Base-by-base conservation (phyloP, 192 early-diverging fungal species). In the Umbelopsis isabellina region DNA sequence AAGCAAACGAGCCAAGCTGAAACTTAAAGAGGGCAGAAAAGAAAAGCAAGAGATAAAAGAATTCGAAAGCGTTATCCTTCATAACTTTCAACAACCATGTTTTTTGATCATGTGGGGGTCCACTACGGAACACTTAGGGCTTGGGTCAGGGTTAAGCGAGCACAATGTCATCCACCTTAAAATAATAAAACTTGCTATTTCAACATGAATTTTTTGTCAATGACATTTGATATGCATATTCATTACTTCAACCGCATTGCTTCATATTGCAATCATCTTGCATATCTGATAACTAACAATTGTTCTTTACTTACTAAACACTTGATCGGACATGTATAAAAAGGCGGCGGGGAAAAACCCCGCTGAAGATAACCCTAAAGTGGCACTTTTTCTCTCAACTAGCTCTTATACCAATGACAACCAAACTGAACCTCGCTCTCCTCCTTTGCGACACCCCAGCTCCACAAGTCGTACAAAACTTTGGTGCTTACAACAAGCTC, bases 381-480 rank as follows among this genome's bases (percentile, higher is more conserved):
- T 6, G 37, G 7, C 37, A 10, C 37, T 41, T 41, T 41, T 41
- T 41, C 37, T 41, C 37, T 41, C 37, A 41, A 41, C 5, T 10
- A 37, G 35, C 35, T 37, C 7, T 7, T 37, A 41, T 41, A 41
- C 37, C 37, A 41, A 68, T 68, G 67, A 44, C 69, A 7, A 45
- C 48, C 1, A 52, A 37, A 21, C 70, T 86, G 23, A 70, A 75
- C 25, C 20, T 85, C 9, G 86, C 86, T 23, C 74, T 87, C 7
- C 67, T 87, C 0, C 74, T 85, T 5, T 81, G 80, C 58, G 86
- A 83, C 33, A 82, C 81, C 5, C 84, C 86, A 18, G 65, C 76
- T 37, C 73, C 82, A n/a, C 69, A 78, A 27, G 79, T 87, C 0
- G 44, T 73, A 0, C 79, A 80, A 46, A 58, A 72, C 8, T 78